Percentiles rank a stretch among this genome's conserved stretches.
These are phyloP conservation scores for Lentinula aciculospora DNA, from an alignment of 768 basidiomycete species.

Conservation along the genomic window DNA sequence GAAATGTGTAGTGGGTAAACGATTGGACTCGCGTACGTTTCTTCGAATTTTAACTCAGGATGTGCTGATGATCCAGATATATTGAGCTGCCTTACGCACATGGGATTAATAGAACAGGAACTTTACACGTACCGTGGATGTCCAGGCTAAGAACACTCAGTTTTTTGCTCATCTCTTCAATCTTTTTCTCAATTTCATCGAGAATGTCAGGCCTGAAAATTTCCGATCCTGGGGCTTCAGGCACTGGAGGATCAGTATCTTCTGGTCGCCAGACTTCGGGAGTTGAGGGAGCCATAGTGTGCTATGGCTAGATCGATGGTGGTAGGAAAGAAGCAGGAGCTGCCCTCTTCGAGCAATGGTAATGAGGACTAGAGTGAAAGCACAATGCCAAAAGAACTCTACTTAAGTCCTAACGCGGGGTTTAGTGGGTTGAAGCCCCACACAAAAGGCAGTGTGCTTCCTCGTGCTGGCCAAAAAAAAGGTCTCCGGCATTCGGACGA, in stretches of 20 bases:
- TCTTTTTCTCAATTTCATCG: slow-evolving; percentile 51
- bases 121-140: slow-evolving; percentile 51
- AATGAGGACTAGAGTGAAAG: too few relatives aligned
- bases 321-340: background rate
- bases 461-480: too few relatives aligned
- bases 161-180: slow-evolving; percentile 47
- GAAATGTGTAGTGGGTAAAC: background rate
- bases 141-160: slow-evolving; percentile 60
- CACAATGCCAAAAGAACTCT: too few relatives aligned
- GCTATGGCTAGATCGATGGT: background rate
- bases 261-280: slow-evolving; percentile 36
- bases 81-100: background rate
- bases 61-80: slow-evolving; percentile 39
- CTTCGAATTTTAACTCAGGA: slow-evolving; percentile 66
- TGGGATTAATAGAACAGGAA: background rate
- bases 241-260: slow-evolving; percentile 16
- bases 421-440: too few relatives aligned
- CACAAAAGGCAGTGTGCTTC: too few relatives aligned
- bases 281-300: background rate
- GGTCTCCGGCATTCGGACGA: too few relatives aligned
- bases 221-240: slow-evolving; percentile 15
- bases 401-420: too few relatives aligned
- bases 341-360: too few relatives aligned
- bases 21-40: slow-evolving; percentile 42
- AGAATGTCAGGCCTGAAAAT: slow-evolving; percentile 56